A percentile compares a stretch with the other conserved stretches of the same genome.
Conservation (phyloP, 1,284 basidiomycete species). For the Tilletia indica region DNA sequence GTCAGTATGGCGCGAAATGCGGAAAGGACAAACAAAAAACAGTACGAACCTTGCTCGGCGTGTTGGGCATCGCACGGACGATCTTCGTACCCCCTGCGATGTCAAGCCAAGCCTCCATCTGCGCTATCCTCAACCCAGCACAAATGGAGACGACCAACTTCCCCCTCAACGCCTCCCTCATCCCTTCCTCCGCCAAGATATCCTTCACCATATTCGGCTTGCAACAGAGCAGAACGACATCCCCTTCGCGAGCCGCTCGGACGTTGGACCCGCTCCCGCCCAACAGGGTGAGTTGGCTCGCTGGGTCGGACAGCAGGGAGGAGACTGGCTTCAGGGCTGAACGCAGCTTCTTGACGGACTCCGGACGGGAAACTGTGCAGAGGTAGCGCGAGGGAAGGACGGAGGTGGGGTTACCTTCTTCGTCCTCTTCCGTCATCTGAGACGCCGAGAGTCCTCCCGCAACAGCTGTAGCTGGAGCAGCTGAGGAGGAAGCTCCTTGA, state of each 20-base stretch:
- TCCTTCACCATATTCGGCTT: slow-evolving; percentile 84
- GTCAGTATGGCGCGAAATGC: neutral
- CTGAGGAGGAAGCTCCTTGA: slow-evolving; percentile 19
- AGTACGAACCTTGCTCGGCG: slow-evolving; percentile 79
- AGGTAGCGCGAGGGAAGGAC: slow-evolving; percentile 75
- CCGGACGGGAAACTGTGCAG: slow-evolving; percentile 79
- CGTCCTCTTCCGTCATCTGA: slow-evolving; percentile 29
- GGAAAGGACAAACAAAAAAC: slow-evolving; percentile 1
- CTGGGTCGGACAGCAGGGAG: slow-evolving; percentile 12
- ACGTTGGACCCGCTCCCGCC: slow-evolving; percentile 64
- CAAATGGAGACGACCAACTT: slow-evolving; percentile 95
- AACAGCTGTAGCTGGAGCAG: neutral
- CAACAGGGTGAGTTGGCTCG: slow-evolving; percentile 6
- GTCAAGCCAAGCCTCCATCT: slow-evolving; percentile 74
- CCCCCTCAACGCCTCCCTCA: slow-evolving; percentile 77
- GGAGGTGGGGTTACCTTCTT: slow-evolving; percentile 47
- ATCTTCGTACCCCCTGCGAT: slow-evolving; percentile 69
- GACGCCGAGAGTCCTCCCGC: slow-evolving; percentile 16
- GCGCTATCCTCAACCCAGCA: slow-evolving; percentile 85
- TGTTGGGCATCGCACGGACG: slow-evolving; percentile 97
- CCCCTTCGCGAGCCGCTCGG: slow-evolving; percentile 68
- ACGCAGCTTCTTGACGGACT: slow-evolving; percentile 72
- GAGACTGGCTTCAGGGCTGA: slow-evolving; percentile 46
- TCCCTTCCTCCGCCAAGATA: slow-evolving; percentile 76
- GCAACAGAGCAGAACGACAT: slow-evolving; percentile 69